Percentiles rank a stretch among this genome's conserved stretches.
phyloP scores from a whole-genome alignment of 495 filamentous ascomycete genomes.

The Glarea lozoyensis region DNA sequence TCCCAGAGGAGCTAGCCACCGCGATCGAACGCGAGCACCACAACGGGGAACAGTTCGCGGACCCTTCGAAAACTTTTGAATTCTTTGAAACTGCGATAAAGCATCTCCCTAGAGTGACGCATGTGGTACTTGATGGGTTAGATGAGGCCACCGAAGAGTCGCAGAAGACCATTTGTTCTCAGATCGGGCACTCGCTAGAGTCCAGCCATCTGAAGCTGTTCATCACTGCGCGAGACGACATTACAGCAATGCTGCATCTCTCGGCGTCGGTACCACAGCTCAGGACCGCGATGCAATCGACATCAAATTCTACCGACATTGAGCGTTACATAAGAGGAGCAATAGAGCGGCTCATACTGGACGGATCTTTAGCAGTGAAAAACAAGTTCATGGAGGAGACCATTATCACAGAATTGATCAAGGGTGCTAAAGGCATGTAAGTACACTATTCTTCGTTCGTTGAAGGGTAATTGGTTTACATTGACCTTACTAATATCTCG shows the following conservation, averaged over 20 bases:
- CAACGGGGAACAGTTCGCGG: constrained; percentile 1
- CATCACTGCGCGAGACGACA: constrained; percentile 4
- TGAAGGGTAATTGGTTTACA: no score
- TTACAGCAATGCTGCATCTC: background rate
- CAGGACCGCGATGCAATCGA: background rate
- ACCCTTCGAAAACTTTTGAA: background rate
- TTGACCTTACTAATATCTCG: background rate
- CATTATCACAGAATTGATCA: no score
- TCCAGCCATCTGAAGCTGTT: background rate
- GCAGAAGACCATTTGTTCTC: background rate
- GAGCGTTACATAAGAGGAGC: no score
- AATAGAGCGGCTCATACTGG: no score
- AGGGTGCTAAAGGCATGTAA: no score
- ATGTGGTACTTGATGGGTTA: constrained; percentile 6
- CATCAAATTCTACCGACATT: background rate
- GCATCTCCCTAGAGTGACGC: background rate
- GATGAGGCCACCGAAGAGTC: constrained; percentile 2
- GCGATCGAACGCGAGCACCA: constrained; percentile 1
- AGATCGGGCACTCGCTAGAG: background rate
- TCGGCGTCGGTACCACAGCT: background rate
- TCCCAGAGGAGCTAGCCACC: constrained; percentile 3
- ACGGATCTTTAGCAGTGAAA: no score
- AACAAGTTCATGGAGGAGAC: no score
- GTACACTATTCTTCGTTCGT: no score
- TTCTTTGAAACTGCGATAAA: background rate